These are phyloP conservation scores for Dactylellina cionopaga DNA, from an alignment of 2,329 filamentous ascomycete genomes.

Conservation along the genomic window DNA sequence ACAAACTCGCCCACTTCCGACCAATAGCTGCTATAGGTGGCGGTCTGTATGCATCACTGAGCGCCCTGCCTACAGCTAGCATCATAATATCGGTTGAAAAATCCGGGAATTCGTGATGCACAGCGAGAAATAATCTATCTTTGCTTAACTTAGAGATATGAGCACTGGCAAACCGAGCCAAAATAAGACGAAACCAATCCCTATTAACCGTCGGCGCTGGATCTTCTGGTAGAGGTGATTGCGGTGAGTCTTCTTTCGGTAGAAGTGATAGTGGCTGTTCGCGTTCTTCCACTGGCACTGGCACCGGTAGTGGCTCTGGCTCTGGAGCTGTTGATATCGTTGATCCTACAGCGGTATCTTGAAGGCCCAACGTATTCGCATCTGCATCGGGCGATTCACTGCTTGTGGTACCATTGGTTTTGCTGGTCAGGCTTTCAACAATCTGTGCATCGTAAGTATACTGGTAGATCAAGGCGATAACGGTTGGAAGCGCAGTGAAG, in stretches of 20 bases:
- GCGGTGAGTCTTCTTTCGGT: neutral
- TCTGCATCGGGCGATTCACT: neutral
- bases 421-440: neutral
- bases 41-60: too few species aligned
- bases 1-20: too few species aligned
- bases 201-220: neutral
- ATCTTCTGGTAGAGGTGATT: too few species aligned
- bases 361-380: neutral
- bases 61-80: too few species aligned
- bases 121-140: neutral
- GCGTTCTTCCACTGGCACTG: too few species aligned
- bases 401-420: neutral
- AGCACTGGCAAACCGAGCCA: conserved; percentile 6
- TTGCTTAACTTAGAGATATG: conserved; percentile 1
- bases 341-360: too few species aligned
- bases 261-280: too few species aligned
- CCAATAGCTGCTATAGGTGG: too few species aligned
- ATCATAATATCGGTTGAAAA: too few species aligned
- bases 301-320: too few species aligned
- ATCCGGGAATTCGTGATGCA: neutral
- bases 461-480: neutral
- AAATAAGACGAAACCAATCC: conserved; percentile 5
- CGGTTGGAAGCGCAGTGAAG: neutral
- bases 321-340: too few species aligned
- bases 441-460: neutral